A percentile compares a stretch with the other conserved stretches of the same genome.
These are phyloP conservation scores for Boletus rubroflammeus DNA, from an alignment of 768 basidiomycete species.

Conservation along the genomic window DNA sequence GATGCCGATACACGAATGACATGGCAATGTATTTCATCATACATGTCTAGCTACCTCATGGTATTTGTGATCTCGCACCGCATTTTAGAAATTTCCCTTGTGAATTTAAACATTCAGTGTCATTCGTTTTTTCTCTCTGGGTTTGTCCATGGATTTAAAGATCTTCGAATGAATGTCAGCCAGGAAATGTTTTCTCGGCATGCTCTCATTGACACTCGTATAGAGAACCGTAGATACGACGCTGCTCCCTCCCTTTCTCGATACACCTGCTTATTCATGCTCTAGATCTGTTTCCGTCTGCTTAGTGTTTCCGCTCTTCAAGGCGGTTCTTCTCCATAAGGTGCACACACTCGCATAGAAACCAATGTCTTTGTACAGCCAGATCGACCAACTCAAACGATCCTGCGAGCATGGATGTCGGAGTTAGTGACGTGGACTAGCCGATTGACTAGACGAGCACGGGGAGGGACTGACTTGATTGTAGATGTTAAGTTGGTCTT, in stretches of 20 bases:
- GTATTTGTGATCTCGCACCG: neutral
- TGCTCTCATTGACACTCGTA: too few species aligned
- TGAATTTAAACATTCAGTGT: neutral
- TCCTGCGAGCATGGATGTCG: conserved; percentile 36
- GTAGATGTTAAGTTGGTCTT: conserved; percentile 74
- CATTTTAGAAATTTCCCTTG: neutral
- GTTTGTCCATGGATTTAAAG: neutral
- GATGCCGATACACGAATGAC: neutral
- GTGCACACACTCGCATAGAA: too few species aligned
- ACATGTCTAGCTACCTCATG: neutral
- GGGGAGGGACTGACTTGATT: conserved; percentile 31
- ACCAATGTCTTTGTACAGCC: conserved; percentile 86
- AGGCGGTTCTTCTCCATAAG: too few species aligned
- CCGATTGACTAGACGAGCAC: neutral
- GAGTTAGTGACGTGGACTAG: neutral
- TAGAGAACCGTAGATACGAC: too few species aligned
- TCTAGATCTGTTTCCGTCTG: too few species aligned
- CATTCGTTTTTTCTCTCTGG: neutral
- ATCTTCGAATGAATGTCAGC: neutral
- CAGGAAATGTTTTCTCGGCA: neutral
- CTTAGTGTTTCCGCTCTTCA: too few species aligned
- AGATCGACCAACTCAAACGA: conserved; percentile 76
- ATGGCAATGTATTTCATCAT: neutral
- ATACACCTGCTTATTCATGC: too few species aligned
- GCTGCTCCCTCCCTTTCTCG: too few species aligned